Evolutionary conservation across 371 early-diverging fungal genomes (phyloP), one percentile per base, ranked within the genome.

Genomic region (Circinella minor): DNA sequence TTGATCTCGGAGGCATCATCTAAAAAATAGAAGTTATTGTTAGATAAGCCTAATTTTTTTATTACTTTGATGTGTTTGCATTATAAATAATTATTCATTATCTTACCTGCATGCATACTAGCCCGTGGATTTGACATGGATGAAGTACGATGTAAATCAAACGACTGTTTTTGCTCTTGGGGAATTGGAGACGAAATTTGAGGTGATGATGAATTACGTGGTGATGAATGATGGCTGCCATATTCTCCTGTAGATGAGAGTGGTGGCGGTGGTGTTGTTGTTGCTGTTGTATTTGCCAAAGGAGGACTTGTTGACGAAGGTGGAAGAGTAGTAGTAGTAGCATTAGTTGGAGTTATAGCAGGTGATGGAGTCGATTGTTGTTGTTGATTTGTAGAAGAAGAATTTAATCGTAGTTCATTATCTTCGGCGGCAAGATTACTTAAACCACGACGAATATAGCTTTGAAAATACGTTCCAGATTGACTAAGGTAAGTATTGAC

Each of bases 401-500:
- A 38, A 36, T 10, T 59, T 18, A 74, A 47, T 14, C 69, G 73
- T 61, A 77, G 62, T 39, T 84, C 79, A 61, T 75, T 83, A 38
- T 88, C 89, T 55, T 90, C 90, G 11, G 88, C 85, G 10, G 86
- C 89, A 55, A 90, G 70, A 65, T 90, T 90, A 43, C 83, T 83
- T 20, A 90, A 74, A 8, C 87, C 88, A 36, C 95, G 82, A 27
- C 89, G 82, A 61, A 95, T 95, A 69, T 95, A 95, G 38, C 89
- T 88, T 76, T 92, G 91, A 74, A 95, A 94, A 68, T 89, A 93
- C 0, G 80, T 81, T 4, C 93, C 91, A 0, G 91, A 90, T 61
- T 86, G 83, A 27, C 85, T 74, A 18, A 93, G 72, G 62, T 88
- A 85, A 1, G 80, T 82, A 73, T 88, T 87, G 9, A 94, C 88